phyloP scores from a whole-genome alignment of 768 basidiomycete species.

The Leccinum disarticulatum region DNA sequence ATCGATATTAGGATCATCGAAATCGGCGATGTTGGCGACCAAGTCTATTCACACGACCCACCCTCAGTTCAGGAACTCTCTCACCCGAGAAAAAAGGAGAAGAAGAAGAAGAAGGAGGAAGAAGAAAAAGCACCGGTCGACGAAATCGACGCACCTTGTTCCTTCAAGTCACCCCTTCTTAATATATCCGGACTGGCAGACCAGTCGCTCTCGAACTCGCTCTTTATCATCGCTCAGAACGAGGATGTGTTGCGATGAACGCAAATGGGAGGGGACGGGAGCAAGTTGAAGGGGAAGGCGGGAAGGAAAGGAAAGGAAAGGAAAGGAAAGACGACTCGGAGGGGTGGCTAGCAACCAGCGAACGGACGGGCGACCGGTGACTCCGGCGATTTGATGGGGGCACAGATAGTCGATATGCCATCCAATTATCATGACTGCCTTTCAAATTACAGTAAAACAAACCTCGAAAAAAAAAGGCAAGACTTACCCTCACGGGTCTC shows the following conservation, averaged over 20 bases:
- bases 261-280: too few relatives aligned
- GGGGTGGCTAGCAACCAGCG: background rate
- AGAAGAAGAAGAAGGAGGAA: background rate
- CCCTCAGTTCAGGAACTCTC: too few relatives aligned
- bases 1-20: slow-evolving; percentile 41
- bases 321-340: too few relatives aligned
- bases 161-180: slow-evolving; percentile 16
- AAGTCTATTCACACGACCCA: background rate
- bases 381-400: background rate
- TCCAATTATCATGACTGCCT: too few relatives aligned
- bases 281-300: too few relatives aligned
- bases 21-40: slow-evolving; percentile 16
- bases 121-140: background rate
- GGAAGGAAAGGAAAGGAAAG: too few relatives aligned
- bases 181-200: slow-evolving; percentile 4
- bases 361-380: too few relatives aligned
- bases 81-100: background rate
- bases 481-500: background rate
- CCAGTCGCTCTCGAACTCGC: background rate
- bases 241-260: too few relatives aligned
- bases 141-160: background rate
- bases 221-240: slow-evolving; percentile 16
- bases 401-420: background rate
- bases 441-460: too few relatives aligned
- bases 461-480: background rate